Conservation (phyloP, 2,329 filamentous ascomycete genomes). For the Cladosporium halotolerans region DNA sequence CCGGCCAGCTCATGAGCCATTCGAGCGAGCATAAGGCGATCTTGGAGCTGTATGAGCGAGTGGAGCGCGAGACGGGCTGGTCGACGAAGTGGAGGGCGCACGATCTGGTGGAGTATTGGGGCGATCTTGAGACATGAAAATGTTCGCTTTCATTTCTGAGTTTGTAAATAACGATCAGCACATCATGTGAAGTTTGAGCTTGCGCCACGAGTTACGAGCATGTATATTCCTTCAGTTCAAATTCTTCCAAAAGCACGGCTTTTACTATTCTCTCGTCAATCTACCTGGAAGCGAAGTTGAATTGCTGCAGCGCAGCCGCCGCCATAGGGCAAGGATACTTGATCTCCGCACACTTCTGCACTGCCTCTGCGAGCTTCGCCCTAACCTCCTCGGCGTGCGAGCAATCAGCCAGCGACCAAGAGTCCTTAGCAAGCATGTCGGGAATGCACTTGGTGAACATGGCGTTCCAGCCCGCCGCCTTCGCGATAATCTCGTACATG, state of each 20-base stretch:
- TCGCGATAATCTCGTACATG: constrained; percentile 42
- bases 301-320: constrained; percentile 30
- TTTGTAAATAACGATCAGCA: neutral
- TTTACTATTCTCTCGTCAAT: neutral
- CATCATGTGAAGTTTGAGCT: too few relatives aligned
- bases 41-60: constrained; percentile 42
- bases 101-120: constrained; percentile 49
- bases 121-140: constrained; percentile 27
- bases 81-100: constrained; percentile 48
- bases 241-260: neutral
- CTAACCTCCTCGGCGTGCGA: constrained; percentile 35
- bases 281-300: constrained; percentile 24
- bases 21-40: constrained; percentile 40
- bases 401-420: constrained; percentile 30
- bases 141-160: neutral
- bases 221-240: too few relatives aligned
- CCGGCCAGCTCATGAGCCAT: constrained; percentile 43
- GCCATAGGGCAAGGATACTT: constrained; percentile 32
- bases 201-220: too few relatives aligned
- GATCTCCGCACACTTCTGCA: constrained; percentile 33
- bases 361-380: constrained; percentile 34
- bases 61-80: constrained; percentile 50
- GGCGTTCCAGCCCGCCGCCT: constrained; percentile 42
- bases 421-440: constrained; percentile 30
- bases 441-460: constrained; percentile 37